Conservation (phyloP, 176 grass and related monocot species). For the Carex parvula region DNA sequence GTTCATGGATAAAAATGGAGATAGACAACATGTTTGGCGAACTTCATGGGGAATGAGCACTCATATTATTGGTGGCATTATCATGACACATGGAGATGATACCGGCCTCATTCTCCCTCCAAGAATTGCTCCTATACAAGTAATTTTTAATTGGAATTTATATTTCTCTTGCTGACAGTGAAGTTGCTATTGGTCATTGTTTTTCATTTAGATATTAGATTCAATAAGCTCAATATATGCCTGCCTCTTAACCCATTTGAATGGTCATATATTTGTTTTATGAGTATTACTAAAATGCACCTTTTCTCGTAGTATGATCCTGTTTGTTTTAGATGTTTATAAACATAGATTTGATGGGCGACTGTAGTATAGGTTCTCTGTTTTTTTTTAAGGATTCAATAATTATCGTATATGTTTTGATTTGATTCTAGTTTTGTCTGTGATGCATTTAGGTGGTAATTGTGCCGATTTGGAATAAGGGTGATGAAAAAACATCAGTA, state of each 20-base stretch:
- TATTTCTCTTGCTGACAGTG: conserved; percentile 22
- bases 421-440: conserved; percentile 13
- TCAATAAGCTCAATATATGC: background rate
- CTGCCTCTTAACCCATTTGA: background rate
- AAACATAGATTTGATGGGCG: background rate
- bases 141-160: conserved; percentile 15
- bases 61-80: conserved; percentile 86
- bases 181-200: conserved; percentile 3
- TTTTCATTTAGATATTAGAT: background rate
- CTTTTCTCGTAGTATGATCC: background rate
- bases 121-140: conserved; percentile 91
- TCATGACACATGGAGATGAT: conserved; percentile 98
- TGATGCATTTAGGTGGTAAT: conserved; percentile 56
- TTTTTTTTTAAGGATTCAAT: background rate
- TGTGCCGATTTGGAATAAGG: conserved; percentile 94
- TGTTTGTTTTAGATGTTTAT: background rate
- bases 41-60: conserved; percentile 98
- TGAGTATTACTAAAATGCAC: too few relatives aligned
- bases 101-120: conserved; percentile 94
- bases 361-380: background rate
- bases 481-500: conserved; percentile 60
- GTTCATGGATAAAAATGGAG: conserved; percentile 96
- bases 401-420: background rate
- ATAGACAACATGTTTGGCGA: conserved; percentile 88
- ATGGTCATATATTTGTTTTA: background rate